Base-by-base conservation (phyloP, 2,329 filamentous ascomycete species). In the Paracorniculantispora psalliotae region DNA sequence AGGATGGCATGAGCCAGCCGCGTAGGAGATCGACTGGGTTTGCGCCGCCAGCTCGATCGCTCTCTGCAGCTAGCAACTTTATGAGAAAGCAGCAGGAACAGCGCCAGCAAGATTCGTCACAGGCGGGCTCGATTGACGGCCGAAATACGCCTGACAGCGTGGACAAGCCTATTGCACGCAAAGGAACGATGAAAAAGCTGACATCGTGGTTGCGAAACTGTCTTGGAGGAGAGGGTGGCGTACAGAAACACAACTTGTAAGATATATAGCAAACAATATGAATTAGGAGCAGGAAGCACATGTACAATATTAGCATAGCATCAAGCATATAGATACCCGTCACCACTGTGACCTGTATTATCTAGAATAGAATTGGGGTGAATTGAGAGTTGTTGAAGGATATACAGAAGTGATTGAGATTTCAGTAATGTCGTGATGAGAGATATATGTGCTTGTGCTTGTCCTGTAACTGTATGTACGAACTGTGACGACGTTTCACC, bases 21-120 rank as follows among this genome's bases (percentile, higher is more conserved):
- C 57, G 51, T 12, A 37, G 58, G 33, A 59, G 49, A 41, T 55
- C 58, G 44, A 28, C 54, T 21, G 53, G 57, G 39, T 21, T 30
- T 46, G 6, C 50, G 19, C 26, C 51, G 13, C 64, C 67, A 8
- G 59, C 51, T 28, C 62, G 67, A 37, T 61, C 65, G 25, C 59
- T 66, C 30, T 69, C 67, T 21, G 65, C 66, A 9, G 67, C 67
- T 12, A 62, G 65, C 47, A 61, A 64, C 6, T 69, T 67, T 33
- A 66, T 69, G 66, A 64, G 63, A 53, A 65, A 62, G 25, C 63
- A 66, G 25, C 62, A 57, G 33, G 41, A 54, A 15, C 61, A 59
- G 49, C 56, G 56, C 8, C 37, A 43, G 41, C 56, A 46, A 26
- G 48, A 46, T 7, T 41, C 28, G 0, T 58, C 39, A 5, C 56